Conservation (phyloP, 495 filamentous ascomycete genomes). For the Neurospora sp. region DNA sequence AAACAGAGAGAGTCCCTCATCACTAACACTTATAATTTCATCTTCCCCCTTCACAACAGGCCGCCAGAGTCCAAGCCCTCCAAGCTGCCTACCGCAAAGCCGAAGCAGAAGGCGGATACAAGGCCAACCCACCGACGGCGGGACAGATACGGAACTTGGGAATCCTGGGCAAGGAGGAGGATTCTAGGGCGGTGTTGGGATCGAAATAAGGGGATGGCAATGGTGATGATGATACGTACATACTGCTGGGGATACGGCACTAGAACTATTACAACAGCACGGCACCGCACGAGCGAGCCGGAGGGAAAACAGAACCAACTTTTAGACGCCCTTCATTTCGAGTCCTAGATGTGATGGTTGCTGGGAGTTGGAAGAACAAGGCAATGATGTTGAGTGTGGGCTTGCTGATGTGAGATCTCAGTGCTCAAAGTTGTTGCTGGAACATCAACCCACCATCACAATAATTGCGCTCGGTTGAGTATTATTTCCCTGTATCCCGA, state of each 20-base stretch:
- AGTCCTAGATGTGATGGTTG: background rate
- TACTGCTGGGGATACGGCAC: background rate
- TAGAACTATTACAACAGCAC: background rate
- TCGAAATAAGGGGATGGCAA: constrained; percentile 13
- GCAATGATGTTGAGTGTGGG: background rate
- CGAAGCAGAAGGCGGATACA: constrained; percentile 54
- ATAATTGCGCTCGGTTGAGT: background rate
- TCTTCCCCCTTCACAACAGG: constrained; percentile 38
- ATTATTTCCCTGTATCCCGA: background rate
- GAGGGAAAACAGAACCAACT: background rate
- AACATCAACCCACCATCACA: background rate
- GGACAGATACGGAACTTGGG: constrained; percentile 79
- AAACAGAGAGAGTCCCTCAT: background rate
- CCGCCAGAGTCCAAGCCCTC: constrained; percentile 62
- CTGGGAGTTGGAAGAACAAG: background rate
- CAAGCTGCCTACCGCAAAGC: constrained; percentile 83
- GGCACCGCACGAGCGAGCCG: background rate
- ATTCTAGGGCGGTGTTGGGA: constrained; percentile 54
- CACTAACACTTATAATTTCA: background rate
- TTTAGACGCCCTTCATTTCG: background rate
- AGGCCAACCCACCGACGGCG: constrained; percentile 62
- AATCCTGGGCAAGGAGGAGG: constrained; percentile 69
- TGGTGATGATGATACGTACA: background rate
- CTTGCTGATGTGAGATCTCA: background rate
- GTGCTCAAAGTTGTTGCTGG: background rate